Evolutionary conservation across 371 early-diverging fungal species (phyloP).

Genomic region (Lichtheimia hyalospora): DNA sequence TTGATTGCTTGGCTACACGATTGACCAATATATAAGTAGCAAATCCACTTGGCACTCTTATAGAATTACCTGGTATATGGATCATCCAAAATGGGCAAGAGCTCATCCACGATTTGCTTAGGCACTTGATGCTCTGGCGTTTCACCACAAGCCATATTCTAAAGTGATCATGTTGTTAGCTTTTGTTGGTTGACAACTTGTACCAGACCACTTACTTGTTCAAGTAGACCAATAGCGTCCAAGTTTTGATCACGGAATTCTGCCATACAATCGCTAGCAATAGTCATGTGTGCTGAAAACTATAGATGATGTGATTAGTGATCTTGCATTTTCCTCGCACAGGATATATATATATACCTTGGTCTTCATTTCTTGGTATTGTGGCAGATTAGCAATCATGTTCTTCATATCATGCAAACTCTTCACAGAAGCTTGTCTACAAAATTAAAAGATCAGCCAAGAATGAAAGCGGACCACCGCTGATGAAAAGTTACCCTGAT

Average conservation of each 20-base stretch:
- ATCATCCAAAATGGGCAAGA: slow-evolving; percentile 83
- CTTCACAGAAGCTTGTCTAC: slow-evolving; percentile 54
- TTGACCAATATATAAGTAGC: too few species aligned
- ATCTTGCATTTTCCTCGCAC: not conserved
- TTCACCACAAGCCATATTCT: slow-evolving; percentile 89
- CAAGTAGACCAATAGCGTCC: slow-evolving; percentile 71
- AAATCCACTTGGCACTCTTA: too few species aligned
- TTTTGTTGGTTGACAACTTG: not conserved
- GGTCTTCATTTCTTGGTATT: slow-evolving; percentile 90
- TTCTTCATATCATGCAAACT: slow-evolving; percentile 87
- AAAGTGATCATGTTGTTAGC: slow-evolving; percentile 2
- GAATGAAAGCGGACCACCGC: not conserved
- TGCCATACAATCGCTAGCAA: slow-evolving; percentile 87
- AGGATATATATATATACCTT: slow-evolving; percentile 35
- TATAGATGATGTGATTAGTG: slow-evolving; percentile 20
- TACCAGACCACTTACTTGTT: slow-evolving; percentile 57
- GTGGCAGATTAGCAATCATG: slow-evolving; percentile 85
- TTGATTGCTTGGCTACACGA: slow-evolving; percentile 67
- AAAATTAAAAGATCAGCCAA: slow-evolving; percentile 8
- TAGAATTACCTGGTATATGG: slow-evolving; percentile 50
- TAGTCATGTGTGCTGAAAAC: slow-evolving; percentile 91
- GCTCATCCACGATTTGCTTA: slow-evolving; percentile 75
- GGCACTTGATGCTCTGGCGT: slow-evolving; percentile 79
- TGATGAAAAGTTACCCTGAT: slow-evolving; percentile 23
- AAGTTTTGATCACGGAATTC: slow-evolving; percentile 76